A percentile compares a stretch with the other conserved stretches of the same genome.
phyloP scores from a whole-genome alignment of 2,329 filamentous ascomycete species.

The Pseudocercospora cruenta region DNA sequence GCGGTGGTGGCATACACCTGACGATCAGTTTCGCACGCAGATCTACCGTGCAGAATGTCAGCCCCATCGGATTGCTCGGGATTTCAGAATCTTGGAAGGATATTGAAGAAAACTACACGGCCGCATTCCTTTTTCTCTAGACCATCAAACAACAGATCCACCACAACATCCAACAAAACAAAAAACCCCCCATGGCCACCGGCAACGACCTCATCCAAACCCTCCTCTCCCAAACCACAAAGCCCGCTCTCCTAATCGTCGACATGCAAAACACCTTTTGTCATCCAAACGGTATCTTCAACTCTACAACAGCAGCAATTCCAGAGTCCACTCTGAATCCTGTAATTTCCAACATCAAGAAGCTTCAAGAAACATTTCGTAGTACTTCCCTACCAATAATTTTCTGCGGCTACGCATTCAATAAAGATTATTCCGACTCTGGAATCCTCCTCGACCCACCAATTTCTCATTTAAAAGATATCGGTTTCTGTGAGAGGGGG shows the following conservation, averaged over 20 bases:
- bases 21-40: too few relatives aligned
- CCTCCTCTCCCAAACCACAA: not conserved
- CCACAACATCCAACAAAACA: too few relatives aligned
- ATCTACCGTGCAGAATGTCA: too few relatives aligned
- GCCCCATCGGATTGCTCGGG: too few relatives aligned
- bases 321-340: not conserved
- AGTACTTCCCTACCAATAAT: not conserved
- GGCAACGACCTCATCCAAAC: not conserved
- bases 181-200: not conserved
- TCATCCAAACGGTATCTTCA: not conserved
- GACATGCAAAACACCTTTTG: slow-evolving; percentile 3
- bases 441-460: not conserved
- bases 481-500: not conserved
- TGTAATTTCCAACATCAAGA: not conserved
- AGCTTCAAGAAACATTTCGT: not conserved
- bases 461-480: not conserved
- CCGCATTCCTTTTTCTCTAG: too few relatives aligned
- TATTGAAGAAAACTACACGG: too few relatives aligned
- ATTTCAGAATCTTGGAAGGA: too few relatives aligned
- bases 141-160: too few relatives aligned
- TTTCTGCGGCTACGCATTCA: not conserved
- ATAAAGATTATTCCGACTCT: not conserved
- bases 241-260: slow-evolving; percentile 3
- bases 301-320: not conserved
- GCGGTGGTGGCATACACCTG: too few relatives aligned